phyloP scores from a whole-genome alignment of 2,329 filamentous ascomycete species.

The Fusarium albidum region DNA sequence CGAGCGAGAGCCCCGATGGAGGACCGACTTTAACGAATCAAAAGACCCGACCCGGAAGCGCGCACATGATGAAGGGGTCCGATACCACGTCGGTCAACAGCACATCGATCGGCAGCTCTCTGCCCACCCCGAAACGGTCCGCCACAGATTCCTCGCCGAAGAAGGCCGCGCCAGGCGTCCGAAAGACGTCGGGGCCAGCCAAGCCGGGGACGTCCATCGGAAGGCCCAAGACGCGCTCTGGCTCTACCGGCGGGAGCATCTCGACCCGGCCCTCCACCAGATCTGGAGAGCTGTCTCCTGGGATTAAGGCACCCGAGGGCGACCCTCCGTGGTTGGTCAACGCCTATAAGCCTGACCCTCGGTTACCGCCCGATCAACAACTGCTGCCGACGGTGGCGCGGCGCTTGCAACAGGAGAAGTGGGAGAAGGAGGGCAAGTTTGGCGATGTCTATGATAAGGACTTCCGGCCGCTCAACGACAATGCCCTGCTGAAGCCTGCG shows the following conservation, averaged over 20 bases:
- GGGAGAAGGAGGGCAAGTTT: conserved; percentile 90
- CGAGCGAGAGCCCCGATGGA: conserved; percentile 63
- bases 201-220: conserved; percentile 52
- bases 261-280: conserved; percentile 68
- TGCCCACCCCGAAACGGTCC: conserved; percentile 50
- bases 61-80: conserved; percentile 61
- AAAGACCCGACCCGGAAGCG: conserved; percentile 74
- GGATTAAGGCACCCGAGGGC: conserved; percentile 80
- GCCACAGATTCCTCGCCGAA: conserved; percentile 63
- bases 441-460: conserved; percentile 87
- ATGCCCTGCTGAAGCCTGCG: conserved; percentile 58
- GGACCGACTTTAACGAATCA: conserved; percentile 62
- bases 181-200: conserved; percentile 55
- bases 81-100: conserved; percentile 32
- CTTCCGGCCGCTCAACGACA: conserved; percentile 82
- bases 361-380: conserved; percentile 93
- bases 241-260: conserved; percentile 55
- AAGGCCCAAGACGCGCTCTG: conserved; percentile 71
- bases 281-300: conserved; percentile 61
- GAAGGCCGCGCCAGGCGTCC: conserved; percentile 51
- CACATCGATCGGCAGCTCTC: conserved; percentile 28
- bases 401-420: conserved; percentile 90
- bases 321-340: conserved; percentile 95
- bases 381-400: conserved; percentile 93
- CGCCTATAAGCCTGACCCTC: conserved; percentile 95